Base-by-base conservation (phyloP, 2,329 filamentous ascomycete species). In the Venturia carpophila region DNA sequence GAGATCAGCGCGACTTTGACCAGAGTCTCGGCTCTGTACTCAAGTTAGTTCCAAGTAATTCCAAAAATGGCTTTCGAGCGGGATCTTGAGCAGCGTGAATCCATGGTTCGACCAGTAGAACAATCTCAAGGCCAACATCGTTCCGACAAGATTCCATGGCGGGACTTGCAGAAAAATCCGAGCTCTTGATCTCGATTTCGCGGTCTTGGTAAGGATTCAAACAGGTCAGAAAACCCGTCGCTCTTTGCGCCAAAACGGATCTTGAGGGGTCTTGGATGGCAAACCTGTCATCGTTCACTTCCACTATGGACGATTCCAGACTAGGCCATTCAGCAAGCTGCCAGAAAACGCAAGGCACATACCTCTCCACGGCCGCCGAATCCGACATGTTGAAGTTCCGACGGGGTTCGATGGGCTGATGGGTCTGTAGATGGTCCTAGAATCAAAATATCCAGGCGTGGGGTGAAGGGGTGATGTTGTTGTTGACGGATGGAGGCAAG, bases 241-340 rank as follows among this genome's bases (percentile, higher is more conserved):
- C 24, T 55, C 19, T 24, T 34, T 24, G 15, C 17, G 11, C 3
- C 5, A 24, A 5, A 55, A 34, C 24, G 27, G 4, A 6, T 15
- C 15, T 55, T 5, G 6, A 34, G 49, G 27, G 13, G 5, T 15
- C 17, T 55, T 5, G 6, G 9, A 7, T 55, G 5, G 49, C 49
- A 21, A 55, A 55, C 49, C 27, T 37, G 52, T 34, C 30, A n/a
- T 58, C 27, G 19, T n/a, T 34, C 7, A 17, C 9, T 17, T 37
- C 30, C 11, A 21, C 30, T n/a, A 37, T 58, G 17, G 52, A 58
- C 52, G 6, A 37, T 58, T 58, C 52, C 27, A 58, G 52, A 37
- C 52, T 58, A 27, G 11, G 30, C 15, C 52, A 9, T 10, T 58
- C 52, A 58, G 52, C 52, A 58, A 58, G 52, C 27, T 58, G 34